Base-by-base conservation (phyloP, 2,329 filamentous ascomycete genomes). In the Trichoderma pleuroti region DNA sequence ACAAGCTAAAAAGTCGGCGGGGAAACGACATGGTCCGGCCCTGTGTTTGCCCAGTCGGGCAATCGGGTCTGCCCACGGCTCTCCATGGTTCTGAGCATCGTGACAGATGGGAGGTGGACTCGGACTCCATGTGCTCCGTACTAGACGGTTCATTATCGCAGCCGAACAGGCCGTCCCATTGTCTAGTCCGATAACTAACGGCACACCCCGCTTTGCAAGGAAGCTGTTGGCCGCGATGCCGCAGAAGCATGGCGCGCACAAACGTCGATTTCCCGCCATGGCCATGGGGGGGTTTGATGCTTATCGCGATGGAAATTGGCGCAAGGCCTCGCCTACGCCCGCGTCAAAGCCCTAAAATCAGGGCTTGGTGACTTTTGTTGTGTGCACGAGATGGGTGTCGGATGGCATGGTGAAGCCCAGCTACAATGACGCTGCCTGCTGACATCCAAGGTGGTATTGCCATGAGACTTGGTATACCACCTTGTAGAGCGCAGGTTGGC, bases 301-400 rank as follows among this genome's bases (percentile, higher is more conserved):
- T 68, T 61, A 68, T 68, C 63, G 56, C 67, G 56, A 54, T 54
- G 42, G 56, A 67, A 71, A 63, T 62, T 71, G 56, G 54, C 69
- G 69, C 69, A 56, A 49, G 24, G 18, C 26, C 65, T 68, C 65
- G 54, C 65, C 65, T 61, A 60, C 54, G 21, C 56, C 56, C 56
- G 57, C 24, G 28, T 26, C 62, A 56, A 71, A 69, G 66, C 70
- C 70, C 70, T 71, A 70, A 34, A 57, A 63, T 64, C 66, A 68
- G 65, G 65, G 70, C 65, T 70, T 70, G 49, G 26, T 42, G 8
- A 24, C 21, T 60, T 49, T 52, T 42, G 34, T n/a, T 59, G 54
- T 59, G 68, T 67, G 42, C 30, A 57, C 21, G 61, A 16, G 54
- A 18, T 36, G 21, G 32, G 36, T 52, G 62, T 66, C 62, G 66